Conservation (phyloP, 805 yeast species). For the Spathaspora gorwiae region DNA sequence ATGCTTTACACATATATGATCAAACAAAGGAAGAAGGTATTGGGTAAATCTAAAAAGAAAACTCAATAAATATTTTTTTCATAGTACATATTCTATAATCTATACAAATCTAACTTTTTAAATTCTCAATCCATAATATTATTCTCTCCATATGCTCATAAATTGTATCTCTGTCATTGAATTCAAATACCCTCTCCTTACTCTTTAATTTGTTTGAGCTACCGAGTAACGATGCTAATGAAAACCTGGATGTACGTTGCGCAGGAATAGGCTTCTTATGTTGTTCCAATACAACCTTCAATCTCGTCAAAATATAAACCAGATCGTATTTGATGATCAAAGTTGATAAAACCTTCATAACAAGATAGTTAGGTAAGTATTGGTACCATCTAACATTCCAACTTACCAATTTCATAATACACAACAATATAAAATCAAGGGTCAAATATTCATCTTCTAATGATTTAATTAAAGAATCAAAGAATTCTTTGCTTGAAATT, state of each 20-base stretch:
- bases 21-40: conserved; percentile 48
- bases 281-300: conserved; percentile 35
- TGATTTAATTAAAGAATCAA: conserved; percentile 17
- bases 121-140: conserved; percentile 25
- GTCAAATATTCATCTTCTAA: conserved; percentile 26
- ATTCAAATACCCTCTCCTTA: conserved; percentile 12
- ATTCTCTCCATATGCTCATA: conserved; percentile 25
- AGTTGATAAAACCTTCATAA: conserved; percentile 40
- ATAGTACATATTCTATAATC: neutral
- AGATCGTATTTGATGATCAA: conserved; percentile 38
- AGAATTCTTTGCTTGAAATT: conserved; percentile 13
- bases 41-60: conserved; percentile 31
- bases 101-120: conserved; percentile 5
- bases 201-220: neutral
- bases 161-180: conserved; percentile 29
- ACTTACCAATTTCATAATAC: conserved; percentile 47
- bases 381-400: conserved; percentile 66
- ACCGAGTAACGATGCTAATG: conserved; percentile 8
- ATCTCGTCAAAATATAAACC: conserved; percentile 33
- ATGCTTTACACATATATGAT: neutral
- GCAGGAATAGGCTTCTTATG: conserved; percentile 15
- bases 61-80: conserved; percentile 5
- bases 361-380: conserved; percentile 44
- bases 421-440: conserved; percentile 29
- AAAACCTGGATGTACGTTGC: conserved; percentile 1